phyloP scores from a whole-genome alignment of 129 eudicot species.

The Tagetes erecta region DNA sequence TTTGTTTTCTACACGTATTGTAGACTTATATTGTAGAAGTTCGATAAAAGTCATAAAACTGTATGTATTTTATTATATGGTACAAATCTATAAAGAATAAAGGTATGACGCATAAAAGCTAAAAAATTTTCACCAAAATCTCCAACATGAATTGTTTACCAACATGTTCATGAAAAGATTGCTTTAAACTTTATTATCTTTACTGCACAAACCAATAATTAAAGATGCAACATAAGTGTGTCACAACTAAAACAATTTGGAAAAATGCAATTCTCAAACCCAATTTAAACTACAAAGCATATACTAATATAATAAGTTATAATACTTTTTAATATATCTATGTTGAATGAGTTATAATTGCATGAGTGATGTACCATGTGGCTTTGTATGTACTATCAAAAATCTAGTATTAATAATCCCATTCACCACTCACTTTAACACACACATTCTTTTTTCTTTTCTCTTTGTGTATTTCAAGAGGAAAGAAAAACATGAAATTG shows the following conservation, averaged over 20 bases:
- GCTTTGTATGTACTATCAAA: slow-evolving; percentile 36
- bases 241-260: slow-evolving; percentile 37
- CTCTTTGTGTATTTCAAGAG: slow-evolving; percentile 24
- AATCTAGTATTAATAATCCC: slow-evolving; percentile 40
- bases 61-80: background rate
- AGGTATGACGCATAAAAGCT: background rate
- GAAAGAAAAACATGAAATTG: slow-evolving; percentile 29
- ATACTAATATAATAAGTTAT: background rate
- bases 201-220: background rate
- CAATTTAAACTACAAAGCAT: slow-evolving; percentile 21
- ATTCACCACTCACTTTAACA: slow-evolving; percentile 25
- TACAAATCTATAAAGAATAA: background rate
- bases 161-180: slow-evolving; percentile 36
- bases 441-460: slow-evolving; percentile 40
- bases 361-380: slow-evolving; percentile 44
- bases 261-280: slow-evolving; percentile 20
- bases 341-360: slow-evolving; percentile 37
- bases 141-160: slow-evolving; percentile 19
- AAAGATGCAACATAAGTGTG: slow-evolving; percentile 37
- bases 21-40: background rate
- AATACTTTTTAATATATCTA: background rate
- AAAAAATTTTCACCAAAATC: slow-evolving; percentile 7
- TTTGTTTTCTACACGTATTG: background rate
- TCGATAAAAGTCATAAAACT: background rate
- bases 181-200: slow-evolving; percentile 41